These are phyloP conservation scores for Lasiodiplodia citricola DNA, from an alignment of 2,329 filamentous ascomycete genomes.

Conservation along the genomic window DNA sequence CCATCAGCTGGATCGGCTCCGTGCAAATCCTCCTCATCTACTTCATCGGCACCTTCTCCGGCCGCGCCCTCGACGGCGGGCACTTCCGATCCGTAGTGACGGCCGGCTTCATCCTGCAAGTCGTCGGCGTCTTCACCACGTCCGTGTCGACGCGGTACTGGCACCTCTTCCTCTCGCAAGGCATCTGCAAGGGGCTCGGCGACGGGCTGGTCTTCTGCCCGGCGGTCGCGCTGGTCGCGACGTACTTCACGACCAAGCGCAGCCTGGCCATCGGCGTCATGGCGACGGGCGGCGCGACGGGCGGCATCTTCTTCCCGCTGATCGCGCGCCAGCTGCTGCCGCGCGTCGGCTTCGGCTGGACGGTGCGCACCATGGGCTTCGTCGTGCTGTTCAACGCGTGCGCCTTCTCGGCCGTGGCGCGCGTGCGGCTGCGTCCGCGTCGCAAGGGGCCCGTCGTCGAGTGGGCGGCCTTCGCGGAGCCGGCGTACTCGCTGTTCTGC, in stretches of 20 bases:
- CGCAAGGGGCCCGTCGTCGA: slow-evolving; percentile 57
- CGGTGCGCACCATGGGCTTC: slow-evolving; percentile 46
- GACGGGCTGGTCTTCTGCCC: slow-evolving; percentile 49
- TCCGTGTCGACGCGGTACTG: slow-evolving; percentile 50
- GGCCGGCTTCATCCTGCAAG: slow-evolving; percentile 44
- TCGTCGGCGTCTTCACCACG: slow-evolving; percentile 53
- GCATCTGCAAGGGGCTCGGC: slow-evolving; percentile 53
- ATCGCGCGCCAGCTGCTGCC: slow-evolving; percentile 30
- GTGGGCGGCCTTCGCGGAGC: slow-evolving; percentile 61
- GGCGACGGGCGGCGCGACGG: slow-evolving; percentile 28
- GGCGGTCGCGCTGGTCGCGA: slow-evolving; percentile 43
- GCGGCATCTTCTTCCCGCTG: slow-evolving; percentile 32
- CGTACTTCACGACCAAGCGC: slow-evolving; percentile 42
- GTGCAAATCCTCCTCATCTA: slow-evolving; percentile 54
- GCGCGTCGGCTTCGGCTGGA: slow-evolving; percentile 32
- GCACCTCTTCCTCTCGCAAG: slow-evolving; percentile 57
- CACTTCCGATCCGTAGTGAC: slow-evolving; percentile 46
- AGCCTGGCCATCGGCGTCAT: slow-evolving; percentile 41
- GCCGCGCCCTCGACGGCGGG: slow-evolving; percentile 51
- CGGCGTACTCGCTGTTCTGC: slow-evolving; percentile 56
- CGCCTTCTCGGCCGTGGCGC: slow-evolving; percentile 42
- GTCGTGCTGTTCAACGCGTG: slow-evolving; percentile 43
- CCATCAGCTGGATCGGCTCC: slow-evolving; percentile 57
- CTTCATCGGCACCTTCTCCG: slow-evolving; percentile 49
- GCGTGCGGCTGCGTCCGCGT: slow-evolving; percentile 52